Evolutionary conservation across 805 yeast species (phyloP), one percentile per base, ranked within the genome.

Genomic region (Metschnikowia gelsemii): DNA sequence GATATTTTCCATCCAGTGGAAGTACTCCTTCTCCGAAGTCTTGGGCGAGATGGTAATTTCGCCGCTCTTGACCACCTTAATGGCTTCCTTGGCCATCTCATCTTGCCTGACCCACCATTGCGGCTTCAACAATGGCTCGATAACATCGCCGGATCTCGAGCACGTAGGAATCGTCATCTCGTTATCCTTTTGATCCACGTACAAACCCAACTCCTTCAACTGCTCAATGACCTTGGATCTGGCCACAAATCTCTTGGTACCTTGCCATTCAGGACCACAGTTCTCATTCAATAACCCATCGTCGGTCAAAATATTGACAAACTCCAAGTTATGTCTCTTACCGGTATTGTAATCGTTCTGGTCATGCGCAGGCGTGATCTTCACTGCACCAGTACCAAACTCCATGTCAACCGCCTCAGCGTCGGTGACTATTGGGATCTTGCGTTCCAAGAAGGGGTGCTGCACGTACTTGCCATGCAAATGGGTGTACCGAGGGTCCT

Each of bases 371-470:
- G 99, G 99, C 11, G 99, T 93, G 63, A 93, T 93, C 71, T 93
- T 93, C 49, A 93, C 99, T 35, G 99, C 99, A 83, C 99, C 99
- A 49, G 99, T 93, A 77, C 99, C 99, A 55, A 93, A 93, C 65
- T 87, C 96, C 98, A 93, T 93, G 66, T 93, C 99, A 51, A 93
- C 99, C 29, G 97, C 93, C 67, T 87, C 96, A 28, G 82, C 62
- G 63, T 93, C 99, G 38, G 89, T 80, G 48, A 93, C 72, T 59
- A 93, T 87, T 52, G 99, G 99, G 40, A 93, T 66, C 59, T 79
- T 73, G 63, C 88, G 83, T 61, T 84, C 86, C 57, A 87, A 68
- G 68, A 93, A 86, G 48, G 99, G 98, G 69, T 93, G 98, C 53
- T 79, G 65, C 47, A 86, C 93, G 62, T 72, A 87, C 66, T 90